Evolutionary conservation across 2,329 filamentous ascomycete genomes (phyloP), one percentile per base, ranked within the genome.

Genomic region (Epichloe uncinata): DNA sequence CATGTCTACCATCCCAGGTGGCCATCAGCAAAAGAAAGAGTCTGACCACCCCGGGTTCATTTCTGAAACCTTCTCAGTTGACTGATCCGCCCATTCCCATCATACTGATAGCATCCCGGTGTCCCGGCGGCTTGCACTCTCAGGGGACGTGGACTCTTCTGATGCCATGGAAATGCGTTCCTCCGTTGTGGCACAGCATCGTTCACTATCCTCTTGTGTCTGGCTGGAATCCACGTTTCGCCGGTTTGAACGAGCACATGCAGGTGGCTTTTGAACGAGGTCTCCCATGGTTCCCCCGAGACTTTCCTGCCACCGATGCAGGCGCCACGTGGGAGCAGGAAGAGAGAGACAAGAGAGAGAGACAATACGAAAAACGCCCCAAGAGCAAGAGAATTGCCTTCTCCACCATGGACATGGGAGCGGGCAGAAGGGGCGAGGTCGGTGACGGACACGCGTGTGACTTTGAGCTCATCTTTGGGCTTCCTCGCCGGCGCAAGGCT

Each of bases 101-200:
- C 38, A 71, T 91, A 1, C 67, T 94, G 5, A 73, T 87, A 4
- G 74, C 82, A 35, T 79, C 78, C 11, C 75, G 79, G 3, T 63
- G 73, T 9, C 63, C 67, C 11, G 58, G 63, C 1, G 67, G 68
- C 37, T 69, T 65, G 11, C 75, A 74, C 44, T 69, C 72, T 1
- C 81, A 84, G 45, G 84, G 84, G 0, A 82, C 75, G 0, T 97
- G 89, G 88, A 93, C 83, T 0, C 63, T 97, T 1, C 72, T 97
- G 22, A 75, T 93, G 3, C 93, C 93, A 0, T 96, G 91, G 88
- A 89, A 87, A 61, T 95, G 87, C 58, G 84, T 97, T 36, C 72
- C 81, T 36, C 80, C 87, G 0, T 73, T 96, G 34, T 98, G 93
- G 93, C 84, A 91, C 58, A 82, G 80, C 44, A 68, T 97, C 13